A percentile compares a stretch with the other conserved stretches of the same genome.
Evolutionary conservation across 371 early-diverging fungal genomes (phyloP).

Genomic region (Saksenaea oblongispora): DNA sequence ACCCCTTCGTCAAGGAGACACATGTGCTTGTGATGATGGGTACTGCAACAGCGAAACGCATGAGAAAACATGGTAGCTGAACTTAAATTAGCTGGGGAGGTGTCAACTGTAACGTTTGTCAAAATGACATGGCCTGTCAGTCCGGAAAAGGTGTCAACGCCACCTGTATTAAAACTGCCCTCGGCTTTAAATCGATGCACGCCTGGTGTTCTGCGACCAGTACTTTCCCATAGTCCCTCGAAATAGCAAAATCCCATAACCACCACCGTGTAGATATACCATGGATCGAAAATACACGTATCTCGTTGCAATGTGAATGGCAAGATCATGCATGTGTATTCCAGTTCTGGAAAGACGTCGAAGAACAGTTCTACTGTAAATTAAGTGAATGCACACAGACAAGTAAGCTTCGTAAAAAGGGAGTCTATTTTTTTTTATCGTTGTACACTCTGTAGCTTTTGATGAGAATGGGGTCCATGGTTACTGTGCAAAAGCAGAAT

Average conservation of each 20-base stretch:
- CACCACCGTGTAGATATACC: slow-evolving; percentile 36
- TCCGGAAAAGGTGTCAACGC: slow-evolving; percentile 38
- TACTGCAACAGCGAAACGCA: slow-evolving; percentile 6
- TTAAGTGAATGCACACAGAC: slow-evolving; percentile 53
- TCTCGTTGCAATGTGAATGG: slow-evolving; percentile 52
- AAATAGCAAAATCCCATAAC: neutral
- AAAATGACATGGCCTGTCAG: slow-evolving; percentile 35
- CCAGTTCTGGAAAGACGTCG: slow-evolving; percentile 60
- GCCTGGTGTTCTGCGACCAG: slow-evolving; percentile 56
- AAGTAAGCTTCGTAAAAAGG: slow-evolving; percentile 26
- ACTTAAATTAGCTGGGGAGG: slow-evolving; percentile 42
- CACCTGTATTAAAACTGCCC: slow-evolving; percentile 45
- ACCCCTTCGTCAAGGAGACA: slow-evolving; percentile 27
- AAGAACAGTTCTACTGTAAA: slow-evolving; percentile 61
- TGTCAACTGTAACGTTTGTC: slow-evolving; percentile 51
- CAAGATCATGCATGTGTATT: slow-evolving; percentile 38
- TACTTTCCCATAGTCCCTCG: slow-evolving; percentile 6
- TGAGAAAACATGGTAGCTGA: neutral
- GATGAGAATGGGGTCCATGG: slow-evolving; percentile 42
- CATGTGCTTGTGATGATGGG: slow-evolving; percentile 49
- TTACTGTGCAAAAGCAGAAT: slow-evolving; percentile 44
- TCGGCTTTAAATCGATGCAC: slow-evolving; percentile 51
- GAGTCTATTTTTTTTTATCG: neutral
- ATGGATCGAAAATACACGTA: slow-evolving; percentile 53
- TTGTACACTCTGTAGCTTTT: slow-evolving; percentile 11